Evolutionary conservation across 148 eudicot genomes (phyloP).

Genomic region (Simmondsia chinensis): DNA sequence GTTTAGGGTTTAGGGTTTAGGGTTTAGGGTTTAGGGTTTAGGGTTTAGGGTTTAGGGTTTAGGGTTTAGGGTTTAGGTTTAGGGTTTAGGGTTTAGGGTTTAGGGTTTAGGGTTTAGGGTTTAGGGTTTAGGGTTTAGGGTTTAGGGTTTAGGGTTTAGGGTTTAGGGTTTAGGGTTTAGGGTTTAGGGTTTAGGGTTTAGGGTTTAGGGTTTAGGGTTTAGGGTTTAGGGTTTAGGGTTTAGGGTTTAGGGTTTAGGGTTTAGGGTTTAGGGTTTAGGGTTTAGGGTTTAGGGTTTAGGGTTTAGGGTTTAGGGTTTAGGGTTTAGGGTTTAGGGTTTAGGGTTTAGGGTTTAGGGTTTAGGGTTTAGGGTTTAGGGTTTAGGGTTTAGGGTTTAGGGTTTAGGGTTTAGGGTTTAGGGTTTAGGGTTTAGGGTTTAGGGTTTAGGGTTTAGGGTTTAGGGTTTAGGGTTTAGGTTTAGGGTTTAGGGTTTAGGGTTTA

Average conservation of each 20-base stretch:
- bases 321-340: constrained; percentile 10
- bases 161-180: constrained; percentile 5
- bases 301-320: constrained; percentile 10
- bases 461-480: constrained; percentile 3
- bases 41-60: constrained; percentile 1
- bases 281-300: constrained; percentile 9
- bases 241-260: constrained; percentile 12
- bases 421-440: constrained; percentile 5
- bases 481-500: constrained; percentile 7
- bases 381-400: constrained; percentile 4
- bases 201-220: constrained; percentile 7
- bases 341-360: constrained; percentile 11
- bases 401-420: constrained; percentile 6
- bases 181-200: constrained; percentile 9
- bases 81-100: constrained; percentile 5
- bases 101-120: constrained; percentile 3
- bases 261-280: constrained; percentile 9
- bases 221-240: constrained; percentile 13
- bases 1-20: constrained; percentile 6
- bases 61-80: constrained; percentile 6
- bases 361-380: constrained; percentile 8
- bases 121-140: constrained; percentile 8
- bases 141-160: constrained; percentile 3
- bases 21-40: constrained; percentile 2
- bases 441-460: neutral